Base-by-base conservation (phyloP, 805 yeast species). In the Candida silvicultrix region DNA sequence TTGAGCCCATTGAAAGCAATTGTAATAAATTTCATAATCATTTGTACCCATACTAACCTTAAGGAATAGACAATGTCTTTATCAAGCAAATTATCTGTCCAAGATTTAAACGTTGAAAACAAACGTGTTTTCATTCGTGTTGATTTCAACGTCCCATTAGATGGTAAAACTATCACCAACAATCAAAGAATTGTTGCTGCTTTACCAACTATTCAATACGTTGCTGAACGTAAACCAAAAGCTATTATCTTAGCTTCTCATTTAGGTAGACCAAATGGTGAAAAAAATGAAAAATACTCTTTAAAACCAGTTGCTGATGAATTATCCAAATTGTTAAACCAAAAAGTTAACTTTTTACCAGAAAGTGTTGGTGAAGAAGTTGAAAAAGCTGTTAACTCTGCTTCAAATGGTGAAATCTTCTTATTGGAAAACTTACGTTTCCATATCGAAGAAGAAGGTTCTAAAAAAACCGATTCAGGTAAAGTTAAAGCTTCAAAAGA, bases 101-200 rank as follows among this genome's bases (percentile, higher is more conserved):
- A 85, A 66, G 99, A 94, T 72, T 75, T 94, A 59, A 80, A 81
- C 68, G 82, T 89, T 69, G 68, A 83, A 62, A 90, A 80, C 70
- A 90, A 94, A 80, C 83, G 97, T 69, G 99, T 94, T 70, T 90
- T 94, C 76, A 92, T 94, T 80, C 87, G 99, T 76, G 99, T 95
- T 53, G 97, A 92, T 71, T 86, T 86, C 80, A 86, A 86, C 74
- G 95, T 86, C 56, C 95, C 95, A 68, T 82, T 94, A 62, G 98
- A 94, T 66, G 98, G 97, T 60, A 80, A 79, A 64, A 90, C 83
- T 68, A 94, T 94, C 78, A 95, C 99, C 76, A 94, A 95, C 83
- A 95, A 94, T 79, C 98, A 94, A 77, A 85, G 99, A 77, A 94
- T 94, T 66, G 98, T 90, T 63, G 99, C 99, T 68, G 99, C 99